Evolutionary conservation across 2,329 filamentous ascomycete species (phyloP), one percentile per base, ranked within the genome.

Genomic region (Fusarium haematococcum): DNA sequence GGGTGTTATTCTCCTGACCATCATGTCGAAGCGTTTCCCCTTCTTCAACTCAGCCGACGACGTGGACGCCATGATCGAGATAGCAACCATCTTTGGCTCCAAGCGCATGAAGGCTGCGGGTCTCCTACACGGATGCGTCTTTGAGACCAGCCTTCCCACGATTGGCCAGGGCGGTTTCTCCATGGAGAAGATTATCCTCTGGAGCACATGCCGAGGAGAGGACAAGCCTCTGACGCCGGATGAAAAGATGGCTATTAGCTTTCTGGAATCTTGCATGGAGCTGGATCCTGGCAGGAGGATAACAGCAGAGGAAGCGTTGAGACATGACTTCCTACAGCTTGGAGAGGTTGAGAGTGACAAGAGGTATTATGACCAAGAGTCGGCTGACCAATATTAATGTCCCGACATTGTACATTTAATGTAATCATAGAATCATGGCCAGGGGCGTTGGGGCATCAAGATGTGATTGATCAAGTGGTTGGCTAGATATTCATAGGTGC

Each of bases 41-140:
- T 99, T 99, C 84, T 99, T 99, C 88, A 98, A 99, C 84, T 97
- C 94, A 54, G 93, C 95, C n/a, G 97, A 99, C 81, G 97, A 99
- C 79, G 93, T 99, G 57, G 97, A 99, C 80, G 97, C 97, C 61
- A 93, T 98, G 89, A 96, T 99, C 76, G 97, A 99, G 83, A 97
- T 99, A 75, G 94, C 95, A 39, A 97, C 95, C 68, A 97, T 99
- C 70, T 98, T 98, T 81, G 97, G 97, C 59, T 88, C 89, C 48
- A 92, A 90, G 80, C 91, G 92, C 68, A 98, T 99, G 96, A 94
- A 93, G 80, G 87, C 90, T 37, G 94, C 93, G 4, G 95, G 94
- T 1, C 86, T 95, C 20, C 86, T 98, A 60, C 97, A 99, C 80
- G 97, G 97, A 2, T 94, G 95, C 78, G 91, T 97, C 67, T 95